phyloP scores from a whole-genome alignment of 257 asterid species.

The Paulownia fortunei region DNA sequence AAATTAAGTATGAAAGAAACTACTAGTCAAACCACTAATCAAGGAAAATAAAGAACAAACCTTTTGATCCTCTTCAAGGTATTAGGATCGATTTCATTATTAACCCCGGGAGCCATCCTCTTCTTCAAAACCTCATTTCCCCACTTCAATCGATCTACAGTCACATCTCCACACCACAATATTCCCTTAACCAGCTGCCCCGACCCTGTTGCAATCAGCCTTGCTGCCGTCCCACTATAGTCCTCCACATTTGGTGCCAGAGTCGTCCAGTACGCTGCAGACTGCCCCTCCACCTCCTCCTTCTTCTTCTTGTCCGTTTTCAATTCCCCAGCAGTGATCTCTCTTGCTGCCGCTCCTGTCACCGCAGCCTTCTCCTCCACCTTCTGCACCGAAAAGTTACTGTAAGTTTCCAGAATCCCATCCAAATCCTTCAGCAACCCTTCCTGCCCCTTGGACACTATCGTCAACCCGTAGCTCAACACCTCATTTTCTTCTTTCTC shows the following conservation, averaged over 20 bases:
- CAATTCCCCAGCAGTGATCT: constrained; percentile 63
- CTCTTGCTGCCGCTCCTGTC: constrained; percentile 58
- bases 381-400: constrained; percentile 71
- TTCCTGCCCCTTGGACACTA: constrained; percentile 76
- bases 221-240: constrained; percentile 87
- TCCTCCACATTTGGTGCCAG: constrained; percentile 98
- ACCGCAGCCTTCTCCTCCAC: constrained; percentile 59
- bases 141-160: constrained; percentile 74
- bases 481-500: constrained; percentile 42
- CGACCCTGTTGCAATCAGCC: constrained; percentile 84
- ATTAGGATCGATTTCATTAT: constrained; percentile 67
- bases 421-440: constrained; percentile 63
- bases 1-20: background rate
- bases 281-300: constrained; percentile 76
- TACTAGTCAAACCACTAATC: background rate
- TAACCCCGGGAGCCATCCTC: constrained; percentile 67
- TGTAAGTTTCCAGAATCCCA: constrained; percentile 54
- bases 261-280: constrained; percentile 95
- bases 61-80: constrained; percentile 87
- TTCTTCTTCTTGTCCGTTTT: constrained; percentile 60
- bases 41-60: constrained; percentile 40
- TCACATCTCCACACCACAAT: constrained; percentile 97
- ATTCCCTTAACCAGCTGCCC: constrained; percentile 92
- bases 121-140: constrained; percentile 80
- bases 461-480: constrained; percentile 81